Evolutionary conservation across 2,329 filamentous ascomycete genomes (phyloP).

Genomic region (Pseudogymnoascus sp.): DNA sequence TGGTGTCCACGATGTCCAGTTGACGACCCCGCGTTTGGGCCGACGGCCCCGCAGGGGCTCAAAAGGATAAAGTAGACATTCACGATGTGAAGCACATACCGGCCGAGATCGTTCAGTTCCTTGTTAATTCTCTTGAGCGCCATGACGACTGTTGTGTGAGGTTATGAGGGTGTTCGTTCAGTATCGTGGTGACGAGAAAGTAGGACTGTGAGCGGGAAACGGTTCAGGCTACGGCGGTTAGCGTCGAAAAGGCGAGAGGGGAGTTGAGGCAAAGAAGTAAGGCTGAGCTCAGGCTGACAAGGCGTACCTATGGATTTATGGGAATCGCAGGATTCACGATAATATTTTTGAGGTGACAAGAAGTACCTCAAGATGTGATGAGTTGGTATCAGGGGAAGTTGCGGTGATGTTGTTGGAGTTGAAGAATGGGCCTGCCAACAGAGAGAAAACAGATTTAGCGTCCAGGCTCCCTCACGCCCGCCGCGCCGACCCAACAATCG

Average conservation of each 20-base stretch:
- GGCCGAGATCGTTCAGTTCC: constrained; percentile 84
- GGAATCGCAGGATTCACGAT: not conserved
- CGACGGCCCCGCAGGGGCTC: constrained; percentile 24
- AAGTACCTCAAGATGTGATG: not conserved
- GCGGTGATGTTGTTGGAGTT: constrained; percentile 1
- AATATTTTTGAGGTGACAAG: not conserved
- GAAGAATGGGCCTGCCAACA: constrained; percentile 6
- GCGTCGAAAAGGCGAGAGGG: constrained; percentile 11
- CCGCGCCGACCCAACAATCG: not conserved
- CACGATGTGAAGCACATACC: constrained; percentile 48
- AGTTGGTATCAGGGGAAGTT: not conserved
- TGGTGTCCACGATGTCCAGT: constrained; percentile 30
- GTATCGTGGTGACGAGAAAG: constrained; percentile 31
- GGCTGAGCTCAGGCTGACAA: constrained; percentile 2
- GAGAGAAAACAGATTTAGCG: constrained; percentile 9
- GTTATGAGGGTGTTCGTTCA: constrained; percentile 20
- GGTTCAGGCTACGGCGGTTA: constrained; percentile 11
- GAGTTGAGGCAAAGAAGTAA: constrained; percentile 4
- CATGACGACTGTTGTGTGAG: constrained; percentile 44
- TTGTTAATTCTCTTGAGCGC: constrained; percentile 93
- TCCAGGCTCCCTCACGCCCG: constrained; percentile 7
- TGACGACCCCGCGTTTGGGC: constrained; percentile 26
- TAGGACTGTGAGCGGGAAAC: constrained; percentile 13
- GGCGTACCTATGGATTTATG: constrained; percentile 3
- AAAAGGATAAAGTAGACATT: not conserved